Evolutionary conservation across 306 rosid genomes (phyloP), one percentile per base, ranked within the genome.

Genomic region (Acmispon strigosus): DNA sequence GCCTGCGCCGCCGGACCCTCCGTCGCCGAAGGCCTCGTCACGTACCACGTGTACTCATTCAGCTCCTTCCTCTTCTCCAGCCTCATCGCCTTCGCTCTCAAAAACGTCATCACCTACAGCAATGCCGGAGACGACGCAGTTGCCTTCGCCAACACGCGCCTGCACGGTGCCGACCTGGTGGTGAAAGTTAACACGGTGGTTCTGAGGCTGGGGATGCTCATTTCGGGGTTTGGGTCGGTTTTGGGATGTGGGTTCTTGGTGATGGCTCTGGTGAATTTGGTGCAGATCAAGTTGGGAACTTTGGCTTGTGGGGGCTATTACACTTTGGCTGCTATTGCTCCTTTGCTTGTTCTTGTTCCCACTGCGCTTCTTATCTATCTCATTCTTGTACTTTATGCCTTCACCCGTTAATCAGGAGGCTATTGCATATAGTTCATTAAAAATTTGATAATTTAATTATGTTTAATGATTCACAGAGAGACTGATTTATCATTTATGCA

Each of bases 1-100:
- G 18, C 65, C 12, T 90, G 96, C 59, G 66, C 66, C 0, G 92
- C 94, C 18, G 81, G 85, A 2, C 7, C 81, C 55, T 69, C 83
- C 2, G 1, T 81, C 0, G 76, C 88, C 0, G 85, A 87, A 49
- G 80, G 81, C 37, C 89, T 93, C 29, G 75, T 90, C 7, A 15
- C 88, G 24, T 85, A 42, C 86, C 90, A 90, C 66, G 92, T 90
- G 2, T 90, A 85, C 86, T 90, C 96, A 62, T 93, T 93, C 87
- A 88, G 96, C 85, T 88, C 82, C 50, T 93, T 93, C 80, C 90
- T 93, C n/a, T 93, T 93, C 88, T 93, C 97, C 14, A 90, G 94
- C 82, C 98, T 90, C 51, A 69, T 93, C 10, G 94, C 98, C 24
- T 60, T 83, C 69, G 89, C 97, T 15, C 83, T 93, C 24, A 93